Conservation (phyloP, 2,329 filamentous ascomycete genomes). For the Penicillium hesseltinei region DNA sequence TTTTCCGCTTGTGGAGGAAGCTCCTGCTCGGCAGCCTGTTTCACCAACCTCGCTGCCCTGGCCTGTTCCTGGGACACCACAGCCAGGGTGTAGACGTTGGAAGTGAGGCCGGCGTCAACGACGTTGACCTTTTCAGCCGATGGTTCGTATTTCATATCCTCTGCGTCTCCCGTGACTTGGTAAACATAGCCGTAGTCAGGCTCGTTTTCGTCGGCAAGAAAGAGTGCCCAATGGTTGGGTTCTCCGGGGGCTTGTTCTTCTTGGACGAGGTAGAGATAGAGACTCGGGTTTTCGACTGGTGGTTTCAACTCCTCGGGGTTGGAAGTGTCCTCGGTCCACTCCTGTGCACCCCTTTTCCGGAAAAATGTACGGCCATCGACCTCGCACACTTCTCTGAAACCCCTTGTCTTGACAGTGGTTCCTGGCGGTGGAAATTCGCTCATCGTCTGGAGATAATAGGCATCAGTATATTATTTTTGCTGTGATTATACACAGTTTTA, state of each 20-base stretch:
- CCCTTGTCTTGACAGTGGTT: slow-evolving; percentile 10
- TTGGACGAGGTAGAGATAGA: slow-evolving; percentile 24
- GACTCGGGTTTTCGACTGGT: background rate
- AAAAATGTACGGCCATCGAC: slow-evolving; percentile 19
- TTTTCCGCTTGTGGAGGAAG: slow-evolving; percentile 19
- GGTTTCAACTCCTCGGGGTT: background rate
- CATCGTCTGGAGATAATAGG: background rate
- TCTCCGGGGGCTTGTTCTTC: slow-evolving; percentile 20
- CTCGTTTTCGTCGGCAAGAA: slow-evolving; percentile 26
- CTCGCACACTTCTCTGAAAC: slow-evolving; percentile 21
- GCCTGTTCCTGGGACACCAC: slow-evolving; percentile 15
- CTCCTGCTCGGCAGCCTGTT: slow-evolving; percentile 20
- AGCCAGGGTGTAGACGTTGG: slow-evolving; percentile 20
- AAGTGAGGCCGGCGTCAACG: slow-evolving; percentile 5
- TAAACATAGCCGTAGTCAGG: slow-evolving; percentile 20
- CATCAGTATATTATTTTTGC: background rate
- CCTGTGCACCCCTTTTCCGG: slow-evolving; percentile 14
- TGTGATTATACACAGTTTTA: background rate
- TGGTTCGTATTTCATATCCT: slow-evolving; percentile 26
- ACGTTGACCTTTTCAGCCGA: slow-evolving; percentile 13
- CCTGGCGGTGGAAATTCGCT: background rate
- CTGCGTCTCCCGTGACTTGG: slow-evolving; percentile 28
- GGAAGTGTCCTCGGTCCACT: slow-evolving; percentile 17
- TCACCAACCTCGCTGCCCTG: slow-evolving; percentile 14
- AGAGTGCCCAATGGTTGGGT: slow-evolving; percentile 25